Evolutionary conservation across 345 rosid species (phyloP).

Genomic region (Litchi chinensis): DNA sequence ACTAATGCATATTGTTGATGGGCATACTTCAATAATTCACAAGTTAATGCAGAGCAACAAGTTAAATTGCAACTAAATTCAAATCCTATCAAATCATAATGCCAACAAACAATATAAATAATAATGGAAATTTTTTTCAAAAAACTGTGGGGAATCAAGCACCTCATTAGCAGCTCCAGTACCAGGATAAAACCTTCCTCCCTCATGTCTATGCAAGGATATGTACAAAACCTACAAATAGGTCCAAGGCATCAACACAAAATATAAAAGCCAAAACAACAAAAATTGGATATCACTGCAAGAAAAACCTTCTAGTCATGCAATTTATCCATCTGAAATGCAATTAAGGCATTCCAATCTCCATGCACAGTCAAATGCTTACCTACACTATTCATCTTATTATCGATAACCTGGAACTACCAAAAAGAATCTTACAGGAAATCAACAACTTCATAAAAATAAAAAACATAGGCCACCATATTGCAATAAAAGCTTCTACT

Average conservation of each 20-base stretch:
- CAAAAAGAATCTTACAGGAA: background rate
- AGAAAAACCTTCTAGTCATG: background rate
- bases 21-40: background rate
- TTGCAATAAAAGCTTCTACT: background rate
- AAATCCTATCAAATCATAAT: background rate
- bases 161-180: constrained; percentile 94
- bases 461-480: background rate
- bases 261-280: constrained; percentile 4
- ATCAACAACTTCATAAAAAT: background rate
- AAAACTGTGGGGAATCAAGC: constrained; percentile 7
- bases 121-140: background rate
- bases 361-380: constrained; percentile 14
- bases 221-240: constrained; percentile 74
- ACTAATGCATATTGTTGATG: background rate
- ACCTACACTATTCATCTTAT: background rate
- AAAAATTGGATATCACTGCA: background rate
- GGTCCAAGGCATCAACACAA: constrained; percentile 10
- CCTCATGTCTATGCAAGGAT: constrained; percentile 94
- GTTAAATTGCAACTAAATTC: background rate
- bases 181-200: constrained; percentile 88
- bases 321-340: background rate
- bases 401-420: background rate
- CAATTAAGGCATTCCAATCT: background rate
- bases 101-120: background rate
- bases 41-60: background rate